These are phyloP conservation scores for Chamaenerion angustifolium DNA, from an alignment of 345 rosid genomes.

Conservation along the genomic window DNA sequence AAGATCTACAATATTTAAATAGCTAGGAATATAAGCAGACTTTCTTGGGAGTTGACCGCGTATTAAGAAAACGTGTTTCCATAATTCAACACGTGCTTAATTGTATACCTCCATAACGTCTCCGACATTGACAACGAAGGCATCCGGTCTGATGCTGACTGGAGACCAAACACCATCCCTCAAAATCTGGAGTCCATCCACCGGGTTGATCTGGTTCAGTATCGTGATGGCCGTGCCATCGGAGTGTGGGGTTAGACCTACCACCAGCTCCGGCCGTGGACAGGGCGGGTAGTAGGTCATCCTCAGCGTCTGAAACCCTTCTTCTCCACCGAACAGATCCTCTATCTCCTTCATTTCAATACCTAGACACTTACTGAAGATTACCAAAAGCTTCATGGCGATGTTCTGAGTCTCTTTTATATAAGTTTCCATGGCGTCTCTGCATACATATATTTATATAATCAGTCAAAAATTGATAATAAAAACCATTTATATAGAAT, in stretches of 20 bases:
- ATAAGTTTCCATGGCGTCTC: conserved; percentile 17
- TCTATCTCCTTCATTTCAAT: conserved; percentile 12
- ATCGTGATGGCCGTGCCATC: conserved; percentile 13
- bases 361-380: conserved; percentile 11
- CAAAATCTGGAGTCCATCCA: conserved; percentile 14
- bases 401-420: conserved; percentile 16
- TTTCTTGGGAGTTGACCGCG: not conserved
- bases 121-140: conserved; percentile 15
- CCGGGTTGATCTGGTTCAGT: conserved; percentile 12
- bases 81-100: not conserved
- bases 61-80: not conserved
- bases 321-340: conserved; percentile 22
- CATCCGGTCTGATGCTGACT: conserved; percentile 4
- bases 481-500: no score
- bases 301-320: conserved; percentile 23
- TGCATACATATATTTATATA: not conserved
- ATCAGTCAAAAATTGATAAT: no score
- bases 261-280: conserved; percentile 15
- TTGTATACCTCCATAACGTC: conserved; percentile 12
- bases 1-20: conserved; percentile 3
- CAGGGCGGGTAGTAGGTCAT: conserved; percentile 16
- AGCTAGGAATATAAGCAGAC: not conserved
- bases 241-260: conserved; percentile 17
- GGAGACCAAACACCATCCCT: conserved; percentile 14
- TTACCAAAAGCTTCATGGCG: conserved; percentile 14